Evolutionary conservation across 106 monocot genomes (phyloP).

Genomic region (Triglochin maritima): DNA sequence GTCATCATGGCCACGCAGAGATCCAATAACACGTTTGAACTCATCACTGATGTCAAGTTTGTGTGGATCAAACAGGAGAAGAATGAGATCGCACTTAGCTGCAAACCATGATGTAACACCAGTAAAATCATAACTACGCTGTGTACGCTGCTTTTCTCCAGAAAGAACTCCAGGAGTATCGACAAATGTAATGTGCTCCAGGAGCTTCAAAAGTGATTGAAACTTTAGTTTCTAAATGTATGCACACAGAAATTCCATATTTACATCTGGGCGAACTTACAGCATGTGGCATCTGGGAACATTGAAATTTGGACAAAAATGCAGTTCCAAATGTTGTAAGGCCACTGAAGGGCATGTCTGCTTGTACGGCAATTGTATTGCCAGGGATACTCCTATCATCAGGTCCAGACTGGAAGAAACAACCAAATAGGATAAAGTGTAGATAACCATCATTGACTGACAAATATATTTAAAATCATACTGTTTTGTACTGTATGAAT

Average conservation of each 20-base stretch:
- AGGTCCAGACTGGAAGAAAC: constrained; percentile 59
- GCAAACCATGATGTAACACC: constrained; percentile 99
- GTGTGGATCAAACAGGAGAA: constrained; percentile 94
- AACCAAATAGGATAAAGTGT: not conserved
- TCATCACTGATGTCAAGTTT: constrained; percentile 98
- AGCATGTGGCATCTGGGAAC: constrained; percentile 94
- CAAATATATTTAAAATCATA: not conserved
- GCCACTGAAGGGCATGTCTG: constrained; percentile 91
- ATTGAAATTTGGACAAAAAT: constrained; percentile 90
- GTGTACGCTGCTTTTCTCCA: constrained; percentile 92
- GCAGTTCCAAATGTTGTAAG: constrained; percentile 78
- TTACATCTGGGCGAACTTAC: constrained; percentile 29
- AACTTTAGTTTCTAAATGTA: not conserved
- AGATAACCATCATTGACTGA: not conserved
- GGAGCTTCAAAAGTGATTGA: constrained; percentile 38
- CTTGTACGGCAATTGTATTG: constrained; percentile 95
- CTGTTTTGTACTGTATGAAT: too few species aligned
- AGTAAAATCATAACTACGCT: constrained; percentile 95
- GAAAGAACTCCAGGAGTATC: constrained; percentile 96
- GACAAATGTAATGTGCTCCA: constrained; percentile 93
- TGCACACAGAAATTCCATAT: not conserved
- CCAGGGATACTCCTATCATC: constrained; percentile 95
- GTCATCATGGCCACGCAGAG: constrained; percentile 90
- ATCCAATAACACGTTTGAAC: constrained; percentile 90
- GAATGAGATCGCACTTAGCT: constrained; percentile 89